Base-by-base conservation (phyloP, 2,329 filamentous ascomycete genomes). In the Cladosporium colombiae region DNA sequence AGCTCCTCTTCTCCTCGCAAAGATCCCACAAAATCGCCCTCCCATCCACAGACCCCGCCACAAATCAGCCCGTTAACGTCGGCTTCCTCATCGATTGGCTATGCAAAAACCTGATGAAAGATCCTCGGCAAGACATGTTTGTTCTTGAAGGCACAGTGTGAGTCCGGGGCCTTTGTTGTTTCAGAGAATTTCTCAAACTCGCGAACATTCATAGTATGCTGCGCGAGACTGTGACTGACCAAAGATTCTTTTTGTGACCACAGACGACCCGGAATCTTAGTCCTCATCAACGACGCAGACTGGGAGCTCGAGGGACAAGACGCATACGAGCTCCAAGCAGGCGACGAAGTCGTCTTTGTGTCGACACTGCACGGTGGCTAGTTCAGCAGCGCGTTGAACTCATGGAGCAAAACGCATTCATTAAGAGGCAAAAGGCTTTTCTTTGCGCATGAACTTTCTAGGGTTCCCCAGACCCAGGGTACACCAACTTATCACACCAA, bases 251-350 rank as follows among this genome's bases (percentile, higher is more conserved):
- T 44, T 44, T 5, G n/a, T 18, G 13, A 44, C 1, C 18, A n/a
- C 40, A 98, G 94, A 67, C 93, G 95, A 62, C 95, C 95, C 5
- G 95, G 95, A 2, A 97, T 99, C 77, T 86, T 99, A 52, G 94
- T 97, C 31, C 84, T 99, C 65, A 96, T 99, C 78, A 99, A 99
- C 76, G 95, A 99, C 73, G 92, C 93, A 29, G 95, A 99, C 78
- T 99, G 95, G 95, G 95, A 98, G 78, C 86, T 99, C 14, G 95
- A 98, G 79, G 95, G 93, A 21, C 94, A 98, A 79, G 93, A 95
- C 76, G 85, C 88, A 70, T 98, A 98, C 76, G 89, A 93, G 79
- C 81, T 99, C 66, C 88, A 94, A 79, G 79, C 83, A 68, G 86
- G 88, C 66, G 95, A 99, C 81, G 94, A 91, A 75, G 91, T 99